phyloP scores from a whole-genome alignment of 331 rosid species.

The Quercus tomentella region DNA sequence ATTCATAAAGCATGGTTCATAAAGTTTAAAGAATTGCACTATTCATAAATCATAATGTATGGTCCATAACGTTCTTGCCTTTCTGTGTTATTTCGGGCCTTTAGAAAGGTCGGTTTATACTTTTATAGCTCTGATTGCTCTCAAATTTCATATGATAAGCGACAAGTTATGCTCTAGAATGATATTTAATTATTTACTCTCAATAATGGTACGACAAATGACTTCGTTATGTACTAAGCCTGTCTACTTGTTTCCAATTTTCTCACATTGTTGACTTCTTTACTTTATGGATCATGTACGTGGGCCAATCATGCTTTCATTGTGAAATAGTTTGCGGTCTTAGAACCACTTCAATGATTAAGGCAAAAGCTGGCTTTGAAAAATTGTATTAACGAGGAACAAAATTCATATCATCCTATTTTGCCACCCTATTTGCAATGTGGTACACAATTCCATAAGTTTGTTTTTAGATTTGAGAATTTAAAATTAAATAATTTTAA shows the following conservation, averaged over 20 bases:
- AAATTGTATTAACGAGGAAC: neutral
- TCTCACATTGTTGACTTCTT: neutral
- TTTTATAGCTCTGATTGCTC: too few relatives aligned
- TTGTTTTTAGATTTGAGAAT: too few relatives aligned
- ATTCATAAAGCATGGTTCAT: neutral
- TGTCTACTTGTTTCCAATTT: neutral
- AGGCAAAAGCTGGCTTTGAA: neutral
- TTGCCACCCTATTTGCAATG: too few relatives aligned
- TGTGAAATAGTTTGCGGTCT: neutral
- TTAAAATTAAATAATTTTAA: too few relatives aligned
- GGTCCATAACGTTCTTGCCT: neutral
- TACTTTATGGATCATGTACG: neutral
- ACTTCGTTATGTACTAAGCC: neutral
- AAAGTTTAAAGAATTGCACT: too few relatives aligned
- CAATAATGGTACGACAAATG: neutral
- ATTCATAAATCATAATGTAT: too few relatives aligned
- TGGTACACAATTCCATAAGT: too few relatives aligned
- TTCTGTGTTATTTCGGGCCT: neutral
- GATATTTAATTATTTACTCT: neutral
- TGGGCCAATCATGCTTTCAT: neutral
- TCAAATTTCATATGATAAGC: neutral
- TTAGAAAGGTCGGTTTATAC: neutral
- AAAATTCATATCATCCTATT: neutral
- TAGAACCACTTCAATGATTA: neutral
- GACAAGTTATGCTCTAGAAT: neutral